Evolutionary conservation across 2,329 filamentous ascomycete species (phyloP), one percentile per base, ranked within the genome.

Genomic region (Pseudogymnoascus sp.): DNA sequence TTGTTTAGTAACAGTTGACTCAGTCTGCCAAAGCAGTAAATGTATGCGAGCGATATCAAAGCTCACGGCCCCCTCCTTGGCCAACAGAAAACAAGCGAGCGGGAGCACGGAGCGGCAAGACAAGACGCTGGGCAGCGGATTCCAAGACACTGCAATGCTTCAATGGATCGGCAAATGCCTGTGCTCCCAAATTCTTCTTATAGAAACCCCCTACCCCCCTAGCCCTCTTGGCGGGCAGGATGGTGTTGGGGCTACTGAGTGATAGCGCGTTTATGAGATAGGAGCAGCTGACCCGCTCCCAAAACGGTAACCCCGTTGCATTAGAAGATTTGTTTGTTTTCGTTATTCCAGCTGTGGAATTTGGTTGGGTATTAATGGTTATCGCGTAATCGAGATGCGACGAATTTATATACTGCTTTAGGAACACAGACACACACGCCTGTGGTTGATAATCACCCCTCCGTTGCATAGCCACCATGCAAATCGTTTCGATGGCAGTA

Each of bases 331-430:
- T 31, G 25, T 53, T 31, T 53, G 47, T 11, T 53, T 53, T 53
- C 47, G 31, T n/a, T n/a, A 31, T 53, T 31, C 47, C 8, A 53
- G 25, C 47, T 16, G 23, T 7, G 28, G 44, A 53, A 31, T 10
- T 14, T 1, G 16, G 16, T 53, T 53, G 44, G 44, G 23, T 21
- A 21, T 21, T 21, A 21, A 21, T 21, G 14, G 5, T 8, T 31
- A 53, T 53, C 47, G 47, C 47, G 47, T 53, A 53, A 53, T 53
- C 25, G 47, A 28, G 47, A 53, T 31, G 47, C 25, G 47, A 31
- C 25, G 16, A 53, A 12, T 53, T 11, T 31, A 31, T 31, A 53
- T 53, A 53, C 47, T 53, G 47, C 47, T 18, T 53, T 53, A 31
- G 47, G 47, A 53, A 31, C 47, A 31, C 12, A 14, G 21, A 47